Evolutionary conservation across 2,329 filamentous ascomycete genomes (phyloP).

Genomic region (Penicillium verrucosum): DNA sequence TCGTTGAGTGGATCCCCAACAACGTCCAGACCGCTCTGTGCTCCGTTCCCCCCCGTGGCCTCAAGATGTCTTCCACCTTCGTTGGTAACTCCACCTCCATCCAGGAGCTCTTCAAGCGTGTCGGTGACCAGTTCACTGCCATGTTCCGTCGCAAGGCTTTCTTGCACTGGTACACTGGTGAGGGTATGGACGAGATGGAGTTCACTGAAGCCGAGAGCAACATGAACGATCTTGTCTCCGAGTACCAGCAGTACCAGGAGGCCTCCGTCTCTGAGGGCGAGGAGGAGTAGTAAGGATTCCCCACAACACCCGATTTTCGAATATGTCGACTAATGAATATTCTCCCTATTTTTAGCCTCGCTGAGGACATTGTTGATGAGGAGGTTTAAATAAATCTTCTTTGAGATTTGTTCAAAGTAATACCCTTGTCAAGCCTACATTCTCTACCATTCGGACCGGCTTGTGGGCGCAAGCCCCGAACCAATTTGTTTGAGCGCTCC

Average conservation of each 20-base stretch:
- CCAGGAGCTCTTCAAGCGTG: slow-evolving; percentile 99
- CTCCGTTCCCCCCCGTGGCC: slow-evolving; percentile 94
- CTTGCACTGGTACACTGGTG: slow-evolving; percentile 99
- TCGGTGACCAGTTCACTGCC: slow-evolving; percentile 98
- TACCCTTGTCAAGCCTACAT: slow-evolving; percentile 37
- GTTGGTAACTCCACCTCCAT: slow-evolving; percentile 99
- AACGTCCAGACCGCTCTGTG: slow-evolving; percentile 99
- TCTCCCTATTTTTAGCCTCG: slow-evolving; percentile 35
- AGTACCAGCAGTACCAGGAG: slow-evolving; percentile 99
- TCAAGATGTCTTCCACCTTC: slow-evolving; percentile 99
- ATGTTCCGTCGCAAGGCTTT: slow-evolving; percentile 99
- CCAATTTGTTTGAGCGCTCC: slow-evolving; percentile 38
- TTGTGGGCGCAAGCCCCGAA: slow-evolving; percentile 24
- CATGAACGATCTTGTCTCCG: slow-evolving; percentile 99
- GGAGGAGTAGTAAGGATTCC: slow-evolving; percentile 68
- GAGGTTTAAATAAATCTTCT: slow-evolving; percentile 60
- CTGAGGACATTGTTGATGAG: slow-evolving; percentile 72
- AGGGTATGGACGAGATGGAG: slow-evolving; percentile 99
- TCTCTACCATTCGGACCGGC: slow-evolving; percentile 28
- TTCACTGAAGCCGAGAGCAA: slow-evolving; percentile 99
- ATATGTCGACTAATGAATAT: not conserved
- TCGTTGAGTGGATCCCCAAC: slow-evolving; percentile 99
- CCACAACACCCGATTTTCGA: not conserved
- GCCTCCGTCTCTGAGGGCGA: slow-evolving; percentile 95
- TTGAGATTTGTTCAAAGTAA: slow-evolving; percentile 37